Percentiles rank a stretch among this genome's conserved stretches.
phyloP scores from a whole-genome alignment of 2,329 filamentous ascomycete species.

The Talaromyces sp. region DNA sequence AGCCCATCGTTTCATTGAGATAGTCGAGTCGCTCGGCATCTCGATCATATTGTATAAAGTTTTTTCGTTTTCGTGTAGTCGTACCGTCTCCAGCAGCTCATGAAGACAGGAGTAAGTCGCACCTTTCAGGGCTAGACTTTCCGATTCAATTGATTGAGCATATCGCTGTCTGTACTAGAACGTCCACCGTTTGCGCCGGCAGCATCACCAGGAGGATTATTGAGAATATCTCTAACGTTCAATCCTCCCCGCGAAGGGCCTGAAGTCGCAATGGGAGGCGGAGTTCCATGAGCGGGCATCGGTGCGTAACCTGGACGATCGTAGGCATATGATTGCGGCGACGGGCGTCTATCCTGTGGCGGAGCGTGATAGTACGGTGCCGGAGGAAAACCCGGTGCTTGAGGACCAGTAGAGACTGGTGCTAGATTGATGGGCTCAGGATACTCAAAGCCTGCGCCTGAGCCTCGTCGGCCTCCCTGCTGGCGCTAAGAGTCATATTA shows the following conservation, averaged over 20 bases:
- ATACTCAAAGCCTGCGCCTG: slow-evolving; percentile 44
- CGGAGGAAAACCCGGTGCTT: slow-evolving; percentile 41
- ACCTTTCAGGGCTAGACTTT: slow-evolving; percentile 29
- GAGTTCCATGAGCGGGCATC: slow-evolving; percentile 35
- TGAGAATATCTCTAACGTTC: slow-evolving; percentile 49
- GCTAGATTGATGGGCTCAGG: slow-evolving; percentile 47
- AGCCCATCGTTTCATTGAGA: slow-evolving; percentile 13
- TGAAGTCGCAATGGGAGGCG: slow-evolving; percentile 39
- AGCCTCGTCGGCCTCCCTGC: slow-evolving; percentile 42
- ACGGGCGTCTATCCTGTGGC: slow-evolving; percentile 41
- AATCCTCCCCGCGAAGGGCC: slow-evolving; percentile 39
- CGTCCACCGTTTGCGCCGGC: slow-evolving; percentile 31
- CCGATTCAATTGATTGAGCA: slow-evolving; percentile 48
- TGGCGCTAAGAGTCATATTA: slow-evolving; percentile 14
- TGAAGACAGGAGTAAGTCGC: not conserved
- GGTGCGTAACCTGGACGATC: slow-evolving; percentile 41
- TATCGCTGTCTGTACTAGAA: slow-evolving; percentile 48
- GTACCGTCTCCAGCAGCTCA: not conserved
- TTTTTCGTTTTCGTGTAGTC: slow-evolving; percentile 4
- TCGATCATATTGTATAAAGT: not conserved
- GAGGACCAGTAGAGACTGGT: slow-evolving; percentile 45
- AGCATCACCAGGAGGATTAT: slow-evolving; percentile 33
- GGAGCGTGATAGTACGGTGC: slow-evolving; percentile 37
- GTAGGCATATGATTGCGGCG: slow-evolving; percentile 46
- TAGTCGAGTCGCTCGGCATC: not conserved